Percentiles rank a stretch among this genome's conserved stretches.
Conservation (phyloP, 129 eudicot species). For the Lactuca saligna region DNA sequence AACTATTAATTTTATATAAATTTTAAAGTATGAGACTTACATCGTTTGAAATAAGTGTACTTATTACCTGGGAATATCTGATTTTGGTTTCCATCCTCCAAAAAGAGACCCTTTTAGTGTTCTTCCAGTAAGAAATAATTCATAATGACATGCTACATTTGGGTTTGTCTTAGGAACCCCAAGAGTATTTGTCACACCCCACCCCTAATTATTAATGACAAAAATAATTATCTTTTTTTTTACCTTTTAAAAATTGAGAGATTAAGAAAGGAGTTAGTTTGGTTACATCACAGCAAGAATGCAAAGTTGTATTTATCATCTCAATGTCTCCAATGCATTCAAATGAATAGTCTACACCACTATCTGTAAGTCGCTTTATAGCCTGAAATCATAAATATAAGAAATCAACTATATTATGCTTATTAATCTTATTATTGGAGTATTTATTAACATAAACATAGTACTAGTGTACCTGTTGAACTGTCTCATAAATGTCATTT, state of each 20-base stretch:
- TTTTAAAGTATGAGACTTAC: too few relatives aligned
- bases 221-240: not conserved
- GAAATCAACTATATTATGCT: not conserved
- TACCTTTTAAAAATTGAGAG: too few relatives aligned
- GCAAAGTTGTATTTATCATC: constrained; percentile 70
- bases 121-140: constrained; percentile 69
- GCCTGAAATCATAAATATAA: constrained; percentile 45
- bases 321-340: constrained; percentile 95
- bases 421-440: too few relatives aligned
- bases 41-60: too few relatives aligned
- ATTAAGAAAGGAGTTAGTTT: not conserved
- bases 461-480: constrained; percentile 65
- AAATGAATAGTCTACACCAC: constrained; percentile 93
- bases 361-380: constrained; percentile 67
- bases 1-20: too few relatives aligned
- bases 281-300: constrained; percentile 82
- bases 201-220: constrained; percentile 49
- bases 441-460: not conserved
- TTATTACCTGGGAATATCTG: constrained; percentile 83
- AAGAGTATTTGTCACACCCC: constrained; percentile 93
- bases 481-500: constrained; percentile 63
- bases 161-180: constrained; percentile 93
- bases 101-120: constrained; percentile 83
- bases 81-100: constrained; percentile 99
- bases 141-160: constrained; percentile 77